A percentile compares a stretch with the other conserved stretches of the same genome.
These are phyloP conservation scores for Russula olivacea DNA, from an alignment of 768 basidiomycete species.

Conservation along the genomic window DNA sequence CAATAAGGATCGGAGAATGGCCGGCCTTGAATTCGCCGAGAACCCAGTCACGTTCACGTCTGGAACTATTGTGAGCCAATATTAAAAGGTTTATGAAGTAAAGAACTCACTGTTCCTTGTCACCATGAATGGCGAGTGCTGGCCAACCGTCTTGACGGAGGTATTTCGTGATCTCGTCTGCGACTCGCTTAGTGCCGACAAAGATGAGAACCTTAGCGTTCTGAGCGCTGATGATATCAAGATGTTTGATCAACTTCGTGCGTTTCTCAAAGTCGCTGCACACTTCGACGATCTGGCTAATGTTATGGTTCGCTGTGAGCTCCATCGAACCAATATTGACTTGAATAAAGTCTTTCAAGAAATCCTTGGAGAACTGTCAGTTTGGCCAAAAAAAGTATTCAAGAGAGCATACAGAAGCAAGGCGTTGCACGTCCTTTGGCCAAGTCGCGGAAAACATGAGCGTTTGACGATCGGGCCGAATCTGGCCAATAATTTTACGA, in stretches of 20 bases:
- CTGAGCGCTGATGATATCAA: constrained; percentile 93
- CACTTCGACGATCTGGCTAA: constrained; percentile 91
- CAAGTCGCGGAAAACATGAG: constrained; percentile 99
- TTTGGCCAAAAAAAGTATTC: neutral
- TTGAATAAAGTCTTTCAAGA: constrained; percentile 94
- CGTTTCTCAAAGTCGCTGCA: constrained; percentile 98
- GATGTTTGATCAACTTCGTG: constrained; percentile 89
- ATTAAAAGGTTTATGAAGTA: neutral
- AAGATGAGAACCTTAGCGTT: constrained; percentile 99
- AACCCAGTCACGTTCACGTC: constrained; percentile 99
- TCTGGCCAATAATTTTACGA: constrained; percentile 94
- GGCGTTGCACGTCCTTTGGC: constrained; percentile 99
- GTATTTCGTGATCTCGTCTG: constrained; percentile 98
- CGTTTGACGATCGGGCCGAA: constrained; percentile 96
- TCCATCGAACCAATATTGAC: constrained; percentile 99
- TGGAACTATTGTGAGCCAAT: constrained; percentile 30
- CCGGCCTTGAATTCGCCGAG: constrained; percentile 97
- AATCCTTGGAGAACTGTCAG: constrained; percentile 55
- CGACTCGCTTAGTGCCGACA: constrained; percentile 94
- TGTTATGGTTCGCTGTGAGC: constrained; percentile 96
- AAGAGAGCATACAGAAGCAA: constrained; percentile 64
- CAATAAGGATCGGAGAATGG: constrained; percentile 94
- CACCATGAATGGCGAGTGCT: constrained; percentile 98
- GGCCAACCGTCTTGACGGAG: constrained; percentile 99
- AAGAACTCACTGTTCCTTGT: constrained; percentile 87